phyloP scores from a whole-genome alignment of 768 basidiomycete genomes.

The Boletus reticuloceps region DNA sequence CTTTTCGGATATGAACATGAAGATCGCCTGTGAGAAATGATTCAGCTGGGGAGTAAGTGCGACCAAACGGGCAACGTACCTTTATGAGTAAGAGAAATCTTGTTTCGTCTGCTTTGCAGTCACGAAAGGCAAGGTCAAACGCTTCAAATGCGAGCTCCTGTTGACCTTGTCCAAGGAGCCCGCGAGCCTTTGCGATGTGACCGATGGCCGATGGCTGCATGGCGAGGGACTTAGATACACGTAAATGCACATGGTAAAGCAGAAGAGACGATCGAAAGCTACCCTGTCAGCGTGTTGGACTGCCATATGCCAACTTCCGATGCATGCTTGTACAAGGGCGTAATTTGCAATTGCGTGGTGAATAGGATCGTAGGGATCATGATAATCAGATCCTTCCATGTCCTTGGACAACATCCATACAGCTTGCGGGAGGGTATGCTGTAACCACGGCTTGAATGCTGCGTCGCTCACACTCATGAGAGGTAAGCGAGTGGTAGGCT shows the following conservation, averaged over 20 bases:
- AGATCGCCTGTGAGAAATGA: not conserved
- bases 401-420: no score
- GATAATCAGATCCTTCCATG: no score
- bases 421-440: no score
- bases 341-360: not conserved
- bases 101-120: not conserved
- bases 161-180: not conserved
- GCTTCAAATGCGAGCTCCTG: not conserved
- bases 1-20: not conserved
- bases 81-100: not conserved
- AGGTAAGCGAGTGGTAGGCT: not conserved
- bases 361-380: not conserved
- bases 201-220: not conserved
- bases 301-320: not conserved
- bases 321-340: not conserved
- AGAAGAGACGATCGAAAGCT: not conserved
- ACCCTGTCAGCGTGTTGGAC: not conserved
- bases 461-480: not conserved
- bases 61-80: not conserved
- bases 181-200: not conserved
- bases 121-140: not conserved
- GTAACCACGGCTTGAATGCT: not conserved
- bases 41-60: not conserved
- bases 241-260: not conserved
- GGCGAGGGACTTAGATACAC: not conserved